Percentiles rank a stretch among this genome's conserved stretches.
Evolutionary conservation across 805 yeast species (phyloP).

Genomic region (Ogataea henricii): DNA sequence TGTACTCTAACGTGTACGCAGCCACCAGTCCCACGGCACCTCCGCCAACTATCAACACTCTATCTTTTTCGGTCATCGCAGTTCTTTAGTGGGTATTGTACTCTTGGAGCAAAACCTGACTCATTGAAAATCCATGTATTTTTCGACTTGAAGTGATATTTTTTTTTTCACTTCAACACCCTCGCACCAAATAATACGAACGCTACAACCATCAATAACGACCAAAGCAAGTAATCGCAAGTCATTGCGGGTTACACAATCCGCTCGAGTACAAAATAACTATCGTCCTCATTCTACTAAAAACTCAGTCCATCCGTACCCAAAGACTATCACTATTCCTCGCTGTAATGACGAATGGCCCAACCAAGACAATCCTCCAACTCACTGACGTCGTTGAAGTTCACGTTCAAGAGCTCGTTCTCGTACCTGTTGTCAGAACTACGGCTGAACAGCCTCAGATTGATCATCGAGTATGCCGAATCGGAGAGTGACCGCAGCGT

Average conservation of each 20-base stretch:
- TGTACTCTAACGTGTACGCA: constrained; percentile 57
- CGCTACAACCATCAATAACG: too few species aligned
- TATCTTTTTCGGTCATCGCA: constrained; percentile 22
- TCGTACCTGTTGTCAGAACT: constrained; percentile 33
- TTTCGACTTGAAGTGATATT: too few species aligned
- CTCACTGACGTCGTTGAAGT: constrained; percentile 52
- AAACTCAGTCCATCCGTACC: background rate
- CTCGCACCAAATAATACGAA: constrained; percentile 47
- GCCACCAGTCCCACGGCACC: constrained; percentile 87
- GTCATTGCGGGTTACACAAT: too few species aligned
- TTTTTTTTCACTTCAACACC: constrained; percentile 51
- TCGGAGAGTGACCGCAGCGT: constrained; percentile 14
- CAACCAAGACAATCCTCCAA: constrained; percentile 59
- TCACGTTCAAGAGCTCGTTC: constrained; percentile 41
- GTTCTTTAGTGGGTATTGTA: too few species aligned
- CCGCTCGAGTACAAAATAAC: too few species aligned
- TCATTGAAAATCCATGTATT: too few species aligned
- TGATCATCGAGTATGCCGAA: constrained; percentile 22
- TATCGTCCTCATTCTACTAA: constrained; percentile 23
- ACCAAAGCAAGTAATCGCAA: too few species aligned
- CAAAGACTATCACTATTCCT: background rate
- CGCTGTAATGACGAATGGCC: constrained; percentile 40
- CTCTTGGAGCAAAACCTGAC: constrained; percentile 2
- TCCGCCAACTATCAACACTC: constrained; percentile 69
- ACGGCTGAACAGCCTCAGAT: constrained; percentile 13